Evolutionary conservation across 257 asterid genomes (phyloP).

Genomic region (Haberlea rhodopensis): DNA sequence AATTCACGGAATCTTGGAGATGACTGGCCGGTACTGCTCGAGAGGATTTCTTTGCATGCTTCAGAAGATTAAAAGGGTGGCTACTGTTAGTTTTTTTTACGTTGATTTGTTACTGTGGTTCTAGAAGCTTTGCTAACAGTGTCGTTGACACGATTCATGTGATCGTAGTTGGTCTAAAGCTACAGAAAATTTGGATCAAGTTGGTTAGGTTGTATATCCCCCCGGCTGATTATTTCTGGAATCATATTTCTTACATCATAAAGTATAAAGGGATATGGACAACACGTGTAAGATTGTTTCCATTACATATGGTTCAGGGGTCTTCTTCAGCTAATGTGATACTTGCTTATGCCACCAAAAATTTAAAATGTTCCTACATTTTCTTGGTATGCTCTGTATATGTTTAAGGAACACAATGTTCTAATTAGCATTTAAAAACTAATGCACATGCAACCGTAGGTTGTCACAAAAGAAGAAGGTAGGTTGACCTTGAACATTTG

Average conservation of each 20-base stretch:
- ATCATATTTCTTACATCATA: conserved; percentile 38
- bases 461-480: no score
- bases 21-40: conserved; percentile 58
- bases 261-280: conserved; percentile 35
- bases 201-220: conserved; percentile 55
- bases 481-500: no score
- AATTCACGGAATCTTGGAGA: conserved; percentile 56
- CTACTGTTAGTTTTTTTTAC: conserved; percentile 20
- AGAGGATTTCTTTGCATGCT: conserved; percentile 40
- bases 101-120: conserved; percentile 31
- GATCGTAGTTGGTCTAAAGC: conserved; percentile 36
- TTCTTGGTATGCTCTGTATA: not conserved
- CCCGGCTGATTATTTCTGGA: conserved; percentile 46
- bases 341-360: conserved; percentile 25
- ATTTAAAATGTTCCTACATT: conserved; percentile 10
- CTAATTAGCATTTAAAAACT: no score
- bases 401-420: no score
- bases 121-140: conserved; percentile 35
- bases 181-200: conserved; percentile 39
- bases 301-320: conserved; percentile 44
- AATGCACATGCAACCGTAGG: no score
- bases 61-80: conserved; percentile 36
- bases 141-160: conserved; percentile 33
- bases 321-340: no score
- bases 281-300: conserved; percentile 46